Base-by-base conservation (phyloP, 177 flowering plant genomes). In the Vitis hybrid region DNA sequence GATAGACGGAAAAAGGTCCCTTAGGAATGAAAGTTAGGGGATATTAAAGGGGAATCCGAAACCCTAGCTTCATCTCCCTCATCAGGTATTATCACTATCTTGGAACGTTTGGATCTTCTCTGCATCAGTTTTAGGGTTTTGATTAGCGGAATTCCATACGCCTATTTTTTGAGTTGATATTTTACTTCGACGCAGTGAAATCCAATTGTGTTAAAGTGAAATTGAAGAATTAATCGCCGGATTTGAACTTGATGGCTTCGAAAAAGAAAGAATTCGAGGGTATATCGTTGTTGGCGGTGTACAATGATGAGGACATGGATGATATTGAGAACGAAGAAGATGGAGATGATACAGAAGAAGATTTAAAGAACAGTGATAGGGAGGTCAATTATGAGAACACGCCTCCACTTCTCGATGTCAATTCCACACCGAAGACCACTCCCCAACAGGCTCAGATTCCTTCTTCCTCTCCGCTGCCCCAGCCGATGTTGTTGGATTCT, bases 221-320 rank as follows among this genome's bases (percentile, higher is more conserved):
- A 40, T 40, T 40, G 46, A 40, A 5, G 46, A 40, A 5, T 40
- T 40, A 7, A 40, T 40, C 46, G 46, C 9, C 8, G 46, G 46
- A 40, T 40, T 40, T 40, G 72, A 30, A 30, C 2, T 59, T 64
- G 40, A 90, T 89, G 97, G 86, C 92, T 51, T 79, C 95, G 4
- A 86, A 72, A 77, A 90, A 87, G 83, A 87, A 86, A 55, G 84
- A 73, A 64, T 74, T 91, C 1, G 94, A 90, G 72, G 98, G 92
- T 1, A 91, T 94, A 11, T 92, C 92, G 5, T 70, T 92, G 62
- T 82, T 94, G n/a, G 89, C 94, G 4, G 79, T 92, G 85, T 94
- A 90, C 80, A 72, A 87, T 71, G 98, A 91, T 32, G 95, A 87
- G 65, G 89, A 82, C 48, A 84, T 86, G 84, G 97, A 89, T 18